These are phyloP conservation scores for Suhomyces faveliae DNA, from an alignment of 805 yeast genomes.

Conservation along the genomic window DNA sequence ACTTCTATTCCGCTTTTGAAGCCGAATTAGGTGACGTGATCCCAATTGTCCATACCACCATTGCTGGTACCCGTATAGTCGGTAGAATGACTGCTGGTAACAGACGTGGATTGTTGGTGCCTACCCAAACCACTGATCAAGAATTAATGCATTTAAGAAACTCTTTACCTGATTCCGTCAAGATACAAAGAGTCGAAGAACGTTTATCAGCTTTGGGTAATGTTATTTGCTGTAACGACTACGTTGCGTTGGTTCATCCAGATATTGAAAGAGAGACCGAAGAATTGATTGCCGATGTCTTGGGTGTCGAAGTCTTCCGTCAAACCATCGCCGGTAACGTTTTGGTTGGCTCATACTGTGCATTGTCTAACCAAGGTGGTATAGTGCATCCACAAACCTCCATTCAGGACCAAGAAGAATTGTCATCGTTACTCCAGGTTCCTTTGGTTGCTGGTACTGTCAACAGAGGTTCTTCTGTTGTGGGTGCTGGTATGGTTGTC, in stretches of 20 bases:
- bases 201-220: conserved; percentile 95
- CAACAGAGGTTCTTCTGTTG: conserved; percentile 95
- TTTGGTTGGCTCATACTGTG: conserved; percentile 93
- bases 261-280: conserved; percentile 99
- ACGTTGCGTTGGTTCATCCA: conserved; percentile 98
- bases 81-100: conserved; percentile 99
- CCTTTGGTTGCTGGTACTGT: conserved; percentile 99
- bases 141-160: conserved; percentile 97
- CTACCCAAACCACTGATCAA: conserved; percentile 97
- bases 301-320: conserved; percentile 98
- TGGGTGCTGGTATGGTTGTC: conserved; percentile 98
- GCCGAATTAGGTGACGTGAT: conserved; percentile 95
- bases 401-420: conserved; percentile 96
- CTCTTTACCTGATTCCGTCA: conserved; percentile 91
- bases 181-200: conserved; percentile 97
- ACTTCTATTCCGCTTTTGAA: conserved; percentile 88
- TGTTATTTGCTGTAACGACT: conserved; percentile 97
- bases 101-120: conserved; percentile 95
- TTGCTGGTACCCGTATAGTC: conserved; percentile 95
- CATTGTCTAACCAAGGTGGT: conserved; percentile 96
- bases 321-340: conserved; percentile 99
- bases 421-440: conserved; percentile 90
- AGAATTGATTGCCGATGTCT: conserved; percentile 94
- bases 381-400: conserved; percentile 97
- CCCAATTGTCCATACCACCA: conserved; percentile 95